Conservation (phyloP, 805 yeast genomes). For the Diddensiella santjacobensis region DNA sequence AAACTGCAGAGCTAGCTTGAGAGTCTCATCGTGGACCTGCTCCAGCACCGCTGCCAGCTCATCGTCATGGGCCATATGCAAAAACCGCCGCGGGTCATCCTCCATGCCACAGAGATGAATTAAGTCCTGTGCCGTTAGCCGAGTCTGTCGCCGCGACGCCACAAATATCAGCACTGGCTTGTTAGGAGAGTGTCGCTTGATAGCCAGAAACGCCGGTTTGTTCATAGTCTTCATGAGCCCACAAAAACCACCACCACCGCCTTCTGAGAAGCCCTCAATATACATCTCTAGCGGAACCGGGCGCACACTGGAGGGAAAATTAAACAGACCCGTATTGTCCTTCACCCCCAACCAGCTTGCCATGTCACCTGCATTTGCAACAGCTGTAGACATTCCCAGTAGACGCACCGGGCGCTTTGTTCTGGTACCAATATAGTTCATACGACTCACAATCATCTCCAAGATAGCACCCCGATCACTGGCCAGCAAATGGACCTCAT, state of each 20-base stretch:
- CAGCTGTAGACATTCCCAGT: constrained; percentile 81
- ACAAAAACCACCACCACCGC: constrained; percentile 50
- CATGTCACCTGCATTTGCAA: constrained; percentile 80
- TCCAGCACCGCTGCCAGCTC: constrained; percentile 51
- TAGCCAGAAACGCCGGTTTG: constrained; percentile 88
- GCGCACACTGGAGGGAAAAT: constrained; percentile 76
- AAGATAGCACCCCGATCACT: constrained; percentile 84
- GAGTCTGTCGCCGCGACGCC: constrained; percentile 77
- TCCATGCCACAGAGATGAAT: constrained; percentile 78
- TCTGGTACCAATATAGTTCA: constrained; percentile 52
- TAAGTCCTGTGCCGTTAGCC: constrained; percentile 73
- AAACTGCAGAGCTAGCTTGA: constrained; percentile 66
- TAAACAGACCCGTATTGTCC: constrained; percentile 54
- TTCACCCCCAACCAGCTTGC: constrained; percentile 80
- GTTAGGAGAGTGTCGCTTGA: constrained; percentile 81
- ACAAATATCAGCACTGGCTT: constrained; percentile 85
- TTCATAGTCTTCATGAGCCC: constrained; percentile 86
- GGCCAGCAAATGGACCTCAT: constrained; percentile 78
- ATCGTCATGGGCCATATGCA: constrained; percentile 55
- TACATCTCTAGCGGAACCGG: constrained; percentile 86
- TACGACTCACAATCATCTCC: constrained; percentile 85
- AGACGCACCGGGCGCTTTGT: constrained; percentile 61
- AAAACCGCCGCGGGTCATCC: constrained; percentile 67
- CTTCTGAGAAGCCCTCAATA: constrained; percentile 82
- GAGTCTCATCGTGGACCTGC: constrained; percentile 76